Evolutionary conservation across 192 early-diverging fungal genomes (phyloP).

Genomic region (Rhizophagus clarus): DNA sequence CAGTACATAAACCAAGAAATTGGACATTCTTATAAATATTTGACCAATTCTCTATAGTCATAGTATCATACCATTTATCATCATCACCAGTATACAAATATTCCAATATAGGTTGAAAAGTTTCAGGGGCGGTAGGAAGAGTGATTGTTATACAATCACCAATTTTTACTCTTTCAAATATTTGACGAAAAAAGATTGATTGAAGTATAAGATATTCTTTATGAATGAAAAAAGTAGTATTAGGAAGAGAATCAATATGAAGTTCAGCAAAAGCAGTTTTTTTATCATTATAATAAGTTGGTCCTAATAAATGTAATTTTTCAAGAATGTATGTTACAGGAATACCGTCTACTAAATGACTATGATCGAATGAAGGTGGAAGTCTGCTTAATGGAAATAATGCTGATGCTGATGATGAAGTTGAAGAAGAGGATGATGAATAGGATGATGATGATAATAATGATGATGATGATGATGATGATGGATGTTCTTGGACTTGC

Average conservation of each 20-base stretch:
- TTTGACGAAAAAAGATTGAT: constrained; percentile 22
- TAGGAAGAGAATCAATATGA: not conserved
- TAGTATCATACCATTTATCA: constrained; percentile 7
- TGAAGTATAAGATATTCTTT: constrained; percentile 27
- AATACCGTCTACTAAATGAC: not conserved
- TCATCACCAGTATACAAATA: constrained; percentile 18
- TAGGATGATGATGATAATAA: too few relatives aligned
- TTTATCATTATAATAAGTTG: constrained; percentile 12
- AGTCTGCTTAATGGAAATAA: not conserved
- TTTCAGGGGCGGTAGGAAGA: constrained; percentile 3
- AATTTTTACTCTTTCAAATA: constrained; percentile 7
- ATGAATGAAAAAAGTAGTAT: not conserved
- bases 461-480: too few relatives aligned
- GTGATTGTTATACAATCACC: constrained; percentile 19
- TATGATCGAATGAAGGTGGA: not conserved
- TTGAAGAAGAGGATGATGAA: not conserved
- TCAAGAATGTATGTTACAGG: constrained; percentile 13
- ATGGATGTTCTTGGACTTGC: not conserved
- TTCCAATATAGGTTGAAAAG: constrained; percentile 12
- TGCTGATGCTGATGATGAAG: not conserved
- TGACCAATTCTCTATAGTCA: constrained; percentile 10
- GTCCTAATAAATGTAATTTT: constrained; percentile 13
- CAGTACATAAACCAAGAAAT: constrained; percentile 18
- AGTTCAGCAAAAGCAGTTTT: constrained; percentile 20
- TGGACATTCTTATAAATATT: constrained; percentile 15